These are phyloP conservation scores for Basipetospora chlamydospora DNA, from an alignment of 2,329 filamentous ascomycete species.

Conservation along the genomic window DNA sequence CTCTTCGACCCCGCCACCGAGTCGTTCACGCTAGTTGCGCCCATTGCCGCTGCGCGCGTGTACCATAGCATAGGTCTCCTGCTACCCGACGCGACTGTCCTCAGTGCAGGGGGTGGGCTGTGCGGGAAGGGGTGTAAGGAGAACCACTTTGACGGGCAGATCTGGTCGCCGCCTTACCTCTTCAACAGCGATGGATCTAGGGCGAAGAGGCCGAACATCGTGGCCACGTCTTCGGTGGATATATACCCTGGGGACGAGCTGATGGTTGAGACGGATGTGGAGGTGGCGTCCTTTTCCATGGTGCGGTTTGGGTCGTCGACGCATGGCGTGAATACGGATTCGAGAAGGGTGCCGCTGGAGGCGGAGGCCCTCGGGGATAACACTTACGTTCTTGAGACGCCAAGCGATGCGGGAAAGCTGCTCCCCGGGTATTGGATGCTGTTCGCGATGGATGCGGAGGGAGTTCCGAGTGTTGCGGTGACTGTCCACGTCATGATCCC, in stretches of 20 bases:
- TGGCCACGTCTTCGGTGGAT: constrained; percentile 16
- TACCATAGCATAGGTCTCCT: constrained; percentile 37
- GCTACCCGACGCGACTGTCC: constrained; percentile 33
- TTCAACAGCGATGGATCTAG: constrained; percentile 26
- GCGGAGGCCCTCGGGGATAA: constrained; percentile 13
- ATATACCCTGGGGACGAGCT: constrained; percentile 16
- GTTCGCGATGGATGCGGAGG: constrained; percentile 30
- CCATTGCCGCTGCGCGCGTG: constrained; percentile 25
- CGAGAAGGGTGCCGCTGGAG: constrained; percentile 36
- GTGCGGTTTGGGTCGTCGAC: constrained; percentile 35
- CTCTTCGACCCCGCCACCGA: constrained; percentile 28
- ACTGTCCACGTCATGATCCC: constrained; percentile 19
- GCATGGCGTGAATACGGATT: constrained; percentile 43
- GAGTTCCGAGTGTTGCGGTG: constrained; percentile 30
- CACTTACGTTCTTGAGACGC: constrained; percentile 25
- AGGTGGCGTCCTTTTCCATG: constrained; percentile 23
- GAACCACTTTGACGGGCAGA: constrained; percentile 38
- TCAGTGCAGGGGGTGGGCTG: constrained; percentile 36
- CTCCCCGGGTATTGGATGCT: constrained; percentile 40
- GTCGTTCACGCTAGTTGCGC: constrained; percentile 21
- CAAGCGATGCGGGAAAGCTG: constrained; percentile 30
- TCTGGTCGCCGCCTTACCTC: constrained; percentile 42
- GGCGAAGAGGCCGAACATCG: constrained; percentile 27
- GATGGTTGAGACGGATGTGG: constrained; percentile 11
- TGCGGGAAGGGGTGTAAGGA: constrained; percentile 27